Percentiles rank a stretch among this genome's conserved stretches.
phyloP scores from a whole-genome alignment of 2,329 filamentous ascomycete genomes.

The Dactylellina parvicollis region DNA sequence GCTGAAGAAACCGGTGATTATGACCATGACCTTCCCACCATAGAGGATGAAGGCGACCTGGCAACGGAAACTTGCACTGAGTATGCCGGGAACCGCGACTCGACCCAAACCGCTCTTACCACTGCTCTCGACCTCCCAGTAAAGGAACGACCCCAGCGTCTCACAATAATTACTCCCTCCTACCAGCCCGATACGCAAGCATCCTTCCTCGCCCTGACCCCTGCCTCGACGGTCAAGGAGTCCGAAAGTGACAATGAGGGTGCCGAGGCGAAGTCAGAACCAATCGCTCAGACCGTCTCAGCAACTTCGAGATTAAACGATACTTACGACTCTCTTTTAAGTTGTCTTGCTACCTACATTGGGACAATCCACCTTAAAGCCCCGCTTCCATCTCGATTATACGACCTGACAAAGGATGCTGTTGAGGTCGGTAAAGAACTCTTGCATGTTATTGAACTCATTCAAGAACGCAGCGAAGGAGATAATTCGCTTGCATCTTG shows the following conservation, averaged over 20 bases:
- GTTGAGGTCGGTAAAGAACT: conserved; percentile 46
- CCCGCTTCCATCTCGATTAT: conserved; percentile 59
- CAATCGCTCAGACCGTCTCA: neutral
- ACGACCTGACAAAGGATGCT: conserved; percentile 42
- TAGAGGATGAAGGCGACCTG: neutral
- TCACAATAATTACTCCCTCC: conserved; percentile 45
- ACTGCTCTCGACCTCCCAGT: conserved; percentile 30
- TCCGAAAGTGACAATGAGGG: conserved; percentile 44
- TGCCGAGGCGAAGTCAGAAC: conserved; percentile 16
- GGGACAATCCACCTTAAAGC: conserved; percentile 88
- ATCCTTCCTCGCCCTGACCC: conserved; percentile 39
- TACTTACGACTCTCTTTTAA: conserved; percentile 70
- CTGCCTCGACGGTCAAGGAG: conserved; percentile 47
- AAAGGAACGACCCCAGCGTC: conserved; percentile 36
- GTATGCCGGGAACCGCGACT: conserved; percentile 33
- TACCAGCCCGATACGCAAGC: conserved; percentile 36
- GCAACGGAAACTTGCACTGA: conserved; percentile 3
- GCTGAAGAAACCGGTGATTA: conserved; percentile 57
- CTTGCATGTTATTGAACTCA: conserved; percentile 32
- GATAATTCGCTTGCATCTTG: conserved; percentile 18
- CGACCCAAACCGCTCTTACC: conserved; percentile 37
- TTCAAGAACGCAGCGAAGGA: conserved; percentile 34
- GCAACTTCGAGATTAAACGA: conserved; percentile 30
- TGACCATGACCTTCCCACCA: conserved; percentile 11
- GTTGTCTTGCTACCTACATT: conserved; percentile 91